phyloP scores from a whole-genome alignment of 768 basidiomycete species.

The Gloeostereum incarnatum region DNA sequence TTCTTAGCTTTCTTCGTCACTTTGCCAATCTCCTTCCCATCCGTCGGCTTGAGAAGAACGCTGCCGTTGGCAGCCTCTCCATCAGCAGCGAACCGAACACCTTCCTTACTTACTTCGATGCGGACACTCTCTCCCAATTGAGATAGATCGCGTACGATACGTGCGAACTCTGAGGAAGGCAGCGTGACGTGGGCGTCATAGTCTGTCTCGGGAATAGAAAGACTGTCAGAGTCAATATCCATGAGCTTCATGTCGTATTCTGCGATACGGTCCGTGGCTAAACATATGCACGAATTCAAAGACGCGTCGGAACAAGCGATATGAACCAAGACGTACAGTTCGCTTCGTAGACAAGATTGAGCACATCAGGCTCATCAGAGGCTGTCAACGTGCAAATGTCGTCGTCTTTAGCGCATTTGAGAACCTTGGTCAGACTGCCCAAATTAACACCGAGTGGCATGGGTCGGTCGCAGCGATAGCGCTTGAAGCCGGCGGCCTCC shows the following conservation, averaged over 20 bases:
- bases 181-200: constrained; percentile 92
- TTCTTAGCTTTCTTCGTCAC: constrained; percentile 27
- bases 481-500: constrained; percentile 68
- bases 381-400: constrained; percentile 90
- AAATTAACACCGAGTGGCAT: constrained; percentile 90
- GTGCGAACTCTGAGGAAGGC: constrained; percentile 77
- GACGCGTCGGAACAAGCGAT: neutral
- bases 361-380: constrained; percentile 79
- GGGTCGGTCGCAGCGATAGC: constrained; percentile 90
- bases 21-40: constrained; percentile 13
- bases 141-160: constrained; percentile 89
- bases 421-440: constrained; percentile 82
- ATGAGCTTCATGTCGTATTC: constrained; percentile 99
- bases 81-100: constrained; percentile 85
- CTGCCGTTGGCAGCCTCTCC: constrained; percentile 92
- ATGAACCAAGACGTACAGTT: constrained; percentile 47
- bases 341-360: constrained; percentile 86
- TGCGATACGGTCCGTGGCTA: constrained; percentile 88
- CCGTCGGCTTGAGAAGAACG: constrained; percentile 51
- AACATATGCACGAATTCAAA: constrained; percentile 3
- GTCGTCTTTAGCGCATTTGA: constrained; percentile 96
- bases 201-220: constrained; percentile 94
- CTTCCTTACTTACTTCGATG: constrained; percentile 94
- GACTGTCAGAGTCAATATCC: constrained; percentile 95
- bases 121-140: constrained; percentile 89